Evolutionary conservation across 306 rosid species (phyloP), one percentile per base, ranked within the genome.

Genomic region (Quercus aquifolioides): DNA sequence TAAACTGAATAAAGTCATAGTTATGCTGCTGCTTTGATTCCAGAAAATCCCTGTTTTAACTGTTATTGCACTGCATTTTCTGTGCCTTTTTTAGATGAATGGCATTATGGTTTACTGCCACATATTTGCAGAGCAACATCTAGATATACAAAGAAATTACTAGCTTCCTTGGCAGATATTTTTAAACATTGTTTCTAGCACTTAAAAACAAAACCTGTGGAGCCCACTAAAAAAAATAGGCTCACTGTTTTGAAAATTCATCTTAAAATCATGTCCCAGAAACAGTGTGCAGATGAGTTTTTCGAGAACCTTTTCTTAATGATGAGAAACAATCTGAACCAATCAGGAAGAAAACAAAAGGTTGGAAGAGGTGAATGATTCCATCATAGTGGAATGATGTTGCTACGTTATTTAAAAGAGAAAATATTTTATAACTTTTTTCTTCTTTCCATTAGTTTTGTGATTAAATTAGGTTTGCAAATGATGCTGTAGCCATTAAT

Each of bases 381-480:
- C 54, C 54, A 49, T 49, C 54, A 3, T 49, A 3, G 54, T 49
- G 15, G 54, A 49, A 49, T 49, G 17, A 49, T 59, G 65, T 35
- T 8, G 38, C 25, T 15, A 10, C 2, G 15, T 57, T 1, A 15
- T 63, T 63, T 12, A 63, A 63, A 33, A 65, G 19, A 65, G 14
- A 65, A n/a, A 1, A 3, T 2, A 6, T 73, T 73, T 55, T 21
- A 65, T 33, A 1, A 3, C 2, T 23, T 73, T 55, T 55, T 58
- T 67, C 69, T 28, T 20, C 33, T 52, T 67, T 62, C 43, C 56
- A 31, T 62, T 19, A 38, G 72, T 65, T 71, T 86, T 79, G 38
- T 46, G 35, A 55, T 70, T 56, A 69, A 64, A 20, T 59, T 52
- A 49, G 49, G 46, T 58, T 75, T 35, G 46, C 74, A 49, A 49